A percentile compares a stretch with the other conserved stretches of the same genome.
These are phyloP conservation scores for Talaromyces piceae DNA, from an alignment of 2,329 filamentous ascomycete genomes.

Conservation along the genomic window DNA sequence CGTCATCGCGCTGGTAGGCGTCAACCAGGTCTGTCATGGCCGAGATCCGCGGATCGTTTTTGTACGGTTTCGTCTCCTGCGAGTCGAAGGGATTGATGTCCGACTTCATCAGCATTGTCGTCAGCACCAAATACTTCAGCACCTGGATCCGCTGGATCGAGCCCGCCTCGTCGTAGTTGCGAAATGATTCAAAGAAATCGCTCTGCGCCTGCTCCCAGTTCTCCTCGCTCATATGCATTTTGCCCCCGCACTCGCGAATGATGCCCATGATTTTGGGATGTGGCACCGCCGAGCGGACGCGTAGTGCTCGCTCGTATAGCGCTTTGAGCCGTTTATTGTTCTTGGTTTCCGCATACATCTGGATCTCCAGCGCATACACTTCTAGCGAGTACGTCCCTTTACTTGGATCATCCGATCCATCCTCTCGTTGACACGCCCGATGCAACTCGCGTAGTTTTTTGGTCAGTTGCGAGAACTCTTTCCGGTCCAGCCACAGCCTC, in stretches of 20 bases:
- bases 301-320: conserved; percentile 83
- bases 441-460: conserved; percentile 86
- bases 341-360: conserved; percentile 94
- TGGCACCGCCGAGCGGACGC: conserved; percentile 91
- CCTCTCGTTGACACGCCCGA: conserved; percentile 75
- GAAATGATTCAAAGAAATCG: conserved; percentile 98
- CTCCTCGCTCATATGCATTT: conserved; percentile 99
- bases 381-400: conserved; percentile 96
- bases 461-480: conserved; percentile 72
- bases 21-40: conserved; percentile 97
- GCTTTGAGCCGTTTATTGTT: conserved; percentile 97
- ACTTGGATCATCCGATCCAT: conserved; percentile 75
- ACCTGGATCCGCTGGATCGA: conserved; percentile 95
- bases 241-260: conserved; percentile 95
- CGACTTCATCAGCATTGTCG: conserved; percentile 97
- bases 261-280: conserved; percentile 99
- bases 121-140: conserved; percentile 90
- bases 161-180: conserved; percentile 96
- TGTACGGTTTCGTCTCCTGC: conserved; percentile 97
- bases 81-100: conserved; percentile 98
- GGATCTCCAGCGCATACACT: conserved; percentile 93
- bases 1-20: conserved; percentile 91
- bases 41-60: conserved; percentile 85
- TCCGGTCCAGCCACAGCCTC: conserved; percentile 82
- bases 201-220: conserved; percentile 97